A percentile compares a stretch with the other conserved stretches of the same genome.
Conservation (phyloP, 164 flowering plant species). For the Cinnamomum micranthum region DNA sequence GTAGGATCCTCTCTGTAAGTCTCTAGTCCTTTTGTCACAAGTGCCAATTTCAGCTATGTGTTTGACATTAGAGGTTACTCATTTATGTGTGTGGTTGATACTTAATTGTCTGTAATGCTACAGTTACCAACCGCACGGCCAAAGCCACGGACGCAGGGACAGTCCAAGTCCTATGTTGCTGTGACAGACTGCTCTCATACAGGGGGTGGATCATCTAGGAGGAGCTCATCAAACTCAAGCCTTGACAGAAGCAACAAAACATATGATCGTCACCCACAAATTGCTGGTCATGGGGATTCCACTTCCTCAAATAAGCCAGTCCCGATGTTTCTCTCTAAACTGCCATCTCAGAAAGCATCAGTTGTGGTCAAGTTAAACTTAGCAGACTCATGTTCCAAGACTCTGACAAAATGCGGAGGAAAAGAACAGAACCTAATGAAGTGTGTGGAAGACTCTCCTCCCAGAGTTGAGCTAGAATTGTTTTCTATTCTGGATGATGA, state of each 20-base stretch:
- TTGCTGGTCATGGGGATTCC: slow-evolving; percentile 18
- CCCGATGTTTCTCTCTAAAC: slow-evolving; percentile 40
- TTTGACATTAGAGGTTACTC: background rate
- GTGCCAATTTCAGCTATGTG: background rate
- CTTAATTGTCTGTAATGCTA: background rate
- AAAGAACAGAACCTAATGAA: background rate
- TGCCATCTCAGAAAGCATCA: slow-evolving; percentile 29
- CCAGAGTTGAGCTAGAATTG: background rate
- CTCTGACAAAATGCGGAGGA: background rate
- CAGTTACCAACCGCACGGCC: slow-evolving; percentile 85
- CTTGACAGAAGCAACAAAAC: background rate
- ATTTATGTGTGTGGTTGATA: too few relatives aligned
- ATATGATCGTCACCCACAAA: background rate
- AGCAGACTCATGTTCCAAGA: background rate
- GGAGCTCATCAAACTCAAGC: slow-evolving; percentile 26
- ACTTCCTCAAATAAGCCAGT: slow-evolving; percentile 29
- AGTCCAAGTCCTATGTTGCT: slow-evolving; percentile 40
- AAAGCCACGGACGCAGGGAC: slow-evolving; percentile 76
- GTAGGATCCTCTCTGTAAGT: too few relatives aligned
- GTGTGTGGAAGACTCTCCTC: background rate
- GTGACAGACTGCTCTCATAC: slow-evolving; percentile 20
- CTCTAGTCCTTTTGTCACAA: too few relatives aligned
- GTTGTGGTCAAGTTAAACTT: slow-evolving; percentile 21
- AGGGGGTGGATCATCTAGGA: slow-evolving; percentile 26
- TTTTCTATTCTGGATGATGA: background rate